phyloP scores from a whole-genome alignment of 2,329 filamentous ascomycete genomes.

The Colletotrichum somersetense region DNA sequence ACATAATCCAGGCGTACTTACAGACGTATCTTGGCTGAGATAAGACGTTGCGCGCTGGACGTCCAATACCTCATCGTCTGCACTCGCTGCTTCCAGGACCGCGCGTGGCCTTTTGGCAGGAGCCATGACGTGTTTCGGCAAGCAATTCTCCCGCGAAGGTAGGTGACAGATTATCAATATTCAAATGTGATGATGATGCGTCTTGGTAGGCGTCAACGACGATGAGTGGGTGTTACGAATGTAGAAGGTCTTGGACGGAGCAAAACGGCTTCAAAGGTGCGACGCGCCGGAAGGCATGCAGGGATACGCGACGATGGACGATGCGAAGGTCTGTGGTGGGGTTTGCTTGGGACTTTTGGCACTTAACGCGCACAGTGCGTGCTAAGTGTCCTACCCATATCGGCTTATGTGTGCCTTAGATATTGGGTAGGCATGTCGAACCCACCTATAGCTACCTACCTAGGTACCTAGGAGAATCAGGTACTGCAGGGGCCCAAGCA shows the following conservation, averaged over 20 bases:
- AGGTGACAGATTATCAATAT: not conserved
- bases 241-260: not conserved
- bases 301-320: constrained; percentile 8
- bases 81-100: constrained; percentile 47
- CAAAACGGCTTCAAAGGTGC: constrained; percentile 1
- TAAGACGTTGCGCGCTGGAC: constrained; percentile 58
- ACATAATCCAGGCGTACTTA: constrained; percentile 47
- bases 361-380: constrained; percentile 17
- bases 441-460: not conserved
- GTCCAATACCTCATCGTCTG: constrained; percentile 51
- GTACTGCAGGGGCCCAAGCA: too few relatives aligned
- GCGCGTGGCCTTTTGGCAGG: constrained; percentile 59
- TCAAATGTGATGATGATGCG: not conserved
- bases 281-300: constrained; percentile 6
- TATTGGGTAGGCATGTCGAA: not conserved
- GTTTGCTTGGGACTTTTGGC: not conserved
- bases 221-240: not conserved
- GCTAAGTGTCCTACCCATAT: not conserved
- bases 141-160: not conserved
- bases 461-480: not conserved
- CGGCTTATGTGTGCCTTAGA: too few relatives aligned
- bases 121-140: constrained; percentile 45
- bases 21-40: constrained; percentile 53
- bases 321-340: not conserved
- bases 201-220: not conserved